Evolutionary conservation across 1,284 basidiomycete species (phyloP).

Genomic region (Polyporus tsugae): DNA sequence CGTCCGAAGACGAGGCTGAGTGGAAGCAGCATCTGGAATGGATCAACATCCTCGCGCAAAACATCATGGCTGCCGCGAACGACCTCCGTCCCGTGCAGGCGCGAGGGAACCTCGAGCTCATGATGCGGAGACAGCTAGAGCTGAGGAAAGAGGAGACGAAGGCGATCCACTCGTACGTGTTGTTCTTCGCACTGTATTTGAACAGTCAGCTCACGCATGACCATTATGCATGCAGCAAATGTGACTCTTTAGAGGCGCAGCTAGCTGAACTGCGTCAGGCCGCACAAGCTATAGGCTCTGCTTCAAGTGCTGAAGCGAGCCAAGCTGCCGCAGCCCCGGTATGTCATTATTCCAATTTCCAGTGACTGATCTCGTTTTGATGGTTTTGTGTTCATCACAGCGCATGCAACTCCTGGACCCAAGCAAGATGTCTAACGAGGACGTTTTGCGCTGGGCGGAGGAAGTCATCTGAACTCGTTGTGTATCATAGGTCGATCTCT

Average conservation of each 20-base stretch:
- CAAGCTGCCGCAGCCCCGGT: neutral
- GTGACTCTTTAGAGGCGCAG: slow-evolving; percentile 69
- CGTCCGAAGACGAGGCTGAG: slow-evolving; percentile 57
- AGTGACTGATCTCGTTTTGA: neutral
- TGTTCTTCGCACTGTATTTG: neutral
- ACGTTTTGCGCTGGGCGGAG: slow-evolving; percentile 71
- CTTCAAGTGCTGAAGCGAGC: neutral
- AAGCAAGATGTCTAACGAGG: slow-evolving; percentile 43
- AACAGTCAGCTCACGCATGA: neutral
- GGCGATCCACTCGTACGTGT: slow-evolving; percentile 66
- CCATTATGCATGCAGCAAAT: slow-evolving; percentile 56
- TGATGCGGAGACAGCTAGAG: slow-evolving; percentile 80
- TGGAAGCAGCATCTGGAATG: slow-evolving; percentile 79
- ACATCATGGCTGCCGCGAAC: slow-evolving; percentile 84
- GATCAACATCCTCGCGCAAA: slow-evolving; percentile 79
- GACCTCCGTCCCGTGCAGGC: slow-evolving; percentile 85
- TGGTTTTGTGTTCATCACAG: neutral
- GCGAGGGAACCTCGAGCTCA: slow-evolving; percentile 72
- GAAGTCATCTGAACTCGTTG: slow-evolving; percentile 44
- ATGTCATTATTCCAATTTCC: neutral
- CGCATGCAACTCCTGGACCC: slow-evolving; percentile 20
- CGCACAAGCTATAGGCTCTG: slow-evolving; percentile 35
- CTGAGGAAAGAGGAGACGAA: slow-evolving; percentile 73
- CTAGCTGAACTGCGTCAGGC: slow-evolving; percentile 59
- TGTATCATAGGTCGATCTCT: slow-evolving; percentile 1